Conservation (phyloP, 805 yeast species). For the Kuraishia piskuri region DNA sequence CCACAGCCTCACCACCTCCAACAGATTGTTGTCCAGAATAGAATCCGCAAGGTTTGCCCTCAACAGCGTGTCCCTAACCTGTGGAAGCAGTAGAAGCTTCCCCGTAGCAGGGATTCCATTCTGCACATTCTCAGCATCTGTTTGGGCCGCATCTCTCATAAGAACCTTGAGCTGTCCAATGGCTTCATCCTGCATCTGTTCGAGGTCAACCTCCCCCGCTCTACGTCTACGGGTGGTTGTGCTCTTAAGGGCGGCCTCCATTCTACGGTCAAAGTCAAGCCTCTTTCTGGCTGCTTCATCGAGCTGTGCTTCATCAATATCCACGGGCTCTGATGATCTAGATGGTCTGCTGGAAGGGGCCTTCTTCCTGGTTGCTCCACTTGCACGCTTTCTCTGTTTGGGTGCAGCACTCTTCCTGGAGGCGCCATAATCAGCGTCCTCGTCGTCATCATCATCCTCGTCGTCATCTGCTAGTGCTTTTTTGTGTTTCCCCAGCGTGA, state of each 20-base stretch:
- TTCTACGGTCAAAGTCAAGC: conserved; percentile 69
- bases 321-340: conserved; percentile 17
- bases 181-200: conserved; percentile 88
- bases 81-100: conserved; percentile 72
- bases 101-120: conserved; percentile 64
- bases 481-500: conserved; percentile 1
- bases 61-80: conserved; percentile 66
- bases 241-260: conserved; percentile 69
- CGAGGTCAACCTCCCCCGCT: conserved; percentile 88
- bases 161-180: conserved; percentile 73
- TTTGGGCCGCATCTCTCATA: conserved; percentile 83
- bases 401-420: conserved; percentile 10
- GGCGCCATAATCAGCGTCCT: conserved; percentile 7
- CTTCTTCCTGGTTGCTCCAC: conserved; percentile 12
- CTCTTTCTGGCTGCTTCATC: conserved; percentile 41
- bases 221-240: conserved; percentile 52
- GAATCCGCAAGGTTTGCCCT: conserved; percentile 86
- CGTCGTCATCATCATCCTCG: conserved; percentile 17
- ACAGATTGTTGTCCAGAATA: conserved; percentile 83
- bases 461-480: conserved; percentile 2
- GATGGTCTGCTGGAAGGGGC: conserved; percentile 3
- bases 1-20: conserved; percentile 95
- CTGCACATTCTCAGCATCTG: conserved; percentile 50
- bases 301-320: conserved; percentile 7
- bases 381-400: conserved; percentile 12